These are phyloP conservation scores for Thraustochytrium striatum DNA, from an alignment of 352 stramenopile genomes.

Conservation along the genomic window DNA sequence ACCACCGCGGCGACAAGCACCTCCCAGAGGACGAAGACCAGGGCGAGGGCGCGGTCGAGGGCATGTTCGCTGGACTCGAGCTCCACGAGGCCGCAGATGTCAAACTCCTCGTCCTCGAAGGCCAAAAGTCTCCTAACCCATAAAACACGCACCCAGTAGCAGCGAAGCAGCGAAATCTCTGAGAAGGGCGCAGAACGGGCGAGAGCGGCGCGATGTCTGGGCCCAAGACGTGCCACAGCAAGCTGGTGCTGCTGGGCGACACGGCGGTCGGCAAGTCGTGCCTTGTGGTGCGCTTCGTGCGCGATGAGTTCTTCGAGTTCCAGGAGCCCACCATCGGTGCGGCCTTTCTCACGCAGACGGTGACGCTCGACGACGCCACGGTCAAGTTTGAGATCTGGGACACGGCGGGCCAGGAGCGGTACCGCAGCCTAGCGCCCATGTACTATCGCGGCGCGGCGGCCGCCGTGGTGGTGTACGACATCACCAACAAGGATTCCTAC, in stretches of 20 bases:
- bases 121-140: too few species aligned
- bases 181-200: too few species aligned
- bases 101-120: too few species aligned
- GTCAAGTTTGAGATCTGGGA: conserved; percentile 99
- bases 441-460: conserved; percentile 90
- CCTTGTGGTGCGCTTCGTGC: conserved; percentile 97
- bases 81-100: too few species aligned
- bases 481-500: conserved; percentile 95
- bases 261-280: conserved; percentile 99
- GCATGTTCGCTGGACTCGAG: too few species aligned
- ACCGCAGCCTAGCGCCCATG: conserved; percentile 93
- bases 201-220: too few species aligned
- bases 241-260: conserved; percentile 98
- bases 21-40: too few species aligned
- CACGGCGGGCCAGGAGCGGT: conserved; percentile 93
- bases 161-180: too few species aligned
- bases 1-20: too few species aligned
- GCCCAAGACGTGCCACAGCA: conserved; percentile 58
- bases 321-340: conserved; percentile 92
- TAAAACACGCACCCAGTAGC: too few species aligned
- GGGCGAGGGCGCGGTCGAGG: too few species aligned
- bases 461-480: conserved; percentile 93
- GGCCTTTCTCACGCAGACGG: conserved; percentile 75
- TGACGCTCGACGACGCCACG: conserved; percentile 93
- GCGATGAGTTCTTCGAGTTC: conserved; percentile 99